phyloP scores from a whole-genome alignment of 2,329 filamentous ascomycete species.

The Aotearoamyces nothofagi region DNA sequence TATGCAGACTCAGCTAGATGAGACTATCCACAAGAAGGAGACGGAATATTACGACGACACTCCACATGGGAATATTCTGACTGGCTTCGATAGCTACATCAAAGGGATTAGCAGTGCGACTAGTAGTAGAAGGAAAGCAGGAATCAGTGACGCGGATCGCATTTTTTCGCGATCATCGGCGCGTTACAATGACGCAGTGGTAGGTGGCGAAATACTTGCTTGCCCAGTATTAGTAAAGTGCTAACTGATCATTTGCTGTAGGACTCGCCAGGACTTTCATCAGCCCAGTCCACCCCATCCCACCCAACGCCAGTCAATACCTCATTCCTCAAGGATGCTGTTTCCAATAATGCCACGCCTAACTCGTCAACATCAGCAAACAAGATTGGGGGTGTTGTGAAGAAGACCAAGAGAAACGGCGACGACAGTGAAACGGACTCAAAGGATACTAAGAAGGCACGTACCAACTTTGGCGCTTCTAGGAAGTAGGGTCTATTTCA shows the following conservation, averaged over 20 bases:
- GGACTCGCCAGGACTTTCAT: constrained; percentile 15
- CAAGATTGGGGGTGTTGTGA: constrained; percentile 20
- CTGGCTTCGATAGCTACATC: constrained; percentile 96
- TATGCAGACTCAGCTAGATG: too few relatives aligned
- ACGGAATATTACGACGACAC: constrained; percentile 83
- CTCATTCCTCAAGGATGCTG: constrained; percentile 31
- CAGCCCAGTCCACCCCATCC: constrained; percentile 19
- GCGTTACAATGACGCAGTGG: constrained; percentile 35
- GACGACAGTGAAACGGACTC: constrained; percentile 46
- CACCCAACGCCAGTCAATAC: constrained; percentile 39
- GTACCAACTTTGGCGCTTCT: constrained; percentile 16
- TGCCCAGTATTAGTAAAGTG: neutral
- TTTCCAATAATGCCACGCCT: constrained; percentile 38
- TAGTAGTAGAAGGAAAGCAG: constrained; percentile 46
- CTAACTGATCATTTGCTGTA: constrained; percentile 6
- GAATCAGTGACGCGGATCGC: constrained; percentile 52
- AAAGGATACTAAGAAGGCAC: constrained; percentile 17
- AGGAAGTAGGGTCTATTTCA: too few relatives aligned
- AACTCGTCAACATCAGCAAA: constrained; percentile 31
- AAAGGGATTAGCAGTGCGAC: constrained; percentile 58
- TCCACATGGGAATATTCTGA: constrained; percentile 84
- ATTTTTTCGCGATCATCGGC: constrained; percentile 58
- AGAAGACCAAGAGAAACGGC: constrained; percentile 33
- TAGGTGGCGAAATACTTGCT: neutral
- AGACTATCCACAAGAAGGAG: constrained; percentile 72